phyloP scores from a whole-genome alignment of 352 stramenopile species.

The Globisporangium heterothallicum region DNA sequence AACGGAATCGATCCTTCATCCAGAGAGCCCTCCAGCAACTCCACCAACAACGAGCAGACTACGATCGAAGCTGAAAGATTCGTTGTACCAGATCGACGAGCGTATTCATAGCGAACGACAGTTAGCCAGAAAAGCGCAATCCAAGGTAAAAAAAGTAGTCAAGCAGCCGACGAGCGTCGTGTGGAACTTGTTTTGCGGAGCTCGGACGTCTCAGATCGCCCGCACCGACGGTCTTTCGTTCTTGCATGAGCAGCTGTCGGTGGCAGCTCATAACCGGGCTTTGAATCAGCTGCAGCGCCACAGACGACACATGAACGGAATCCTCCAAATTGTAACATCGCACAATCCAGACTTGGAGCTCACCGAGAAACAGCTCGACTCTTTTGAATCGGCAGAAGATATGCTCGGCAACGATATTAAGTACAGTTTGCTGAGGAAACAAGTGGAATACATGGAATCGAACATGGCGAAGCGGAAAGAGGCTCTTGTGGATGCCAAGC shows the following conservation, averaged over 20 bases:
- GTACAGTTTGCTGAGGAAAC: slow-evolving; percentile 54
- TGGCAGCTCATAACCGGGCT: slow-evolving; percentile 57
- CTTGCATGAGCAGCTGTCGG: slow-evolving; percentile 46
- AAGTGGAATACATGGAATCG: slow-evolving; percentile 46
- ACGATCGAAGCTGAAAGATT: slow-evolving; percentile 60
- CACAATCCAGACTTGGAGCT: slow-evolving; percentile 78
- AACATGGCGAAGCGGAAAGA: slow-evolving; percentile 39
- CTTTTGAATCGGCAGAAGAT: slow-evolving; percentile 58
- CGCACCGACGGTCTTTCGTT: slow-evolving; percentile 51
- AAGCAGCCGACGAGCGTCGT: slow-evolving; percentile 34
- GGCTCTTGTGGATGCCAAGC: slow-evolving; percentile 42
- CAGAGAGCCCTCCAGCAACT: slow-evolving; percentile 20
- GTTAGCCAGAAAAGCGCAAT: slow-evolving; percentile 28
- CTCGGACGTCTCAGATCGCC: slow-evolving; percentile 19
- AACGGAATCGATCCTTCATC: slow-evolving; percentile 19
- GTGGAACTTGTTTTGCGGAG: slow-evolving; percentile 65
- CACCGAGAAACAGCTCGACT: slow-evolving; percentile 77
- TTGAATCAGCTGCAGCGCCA: slow-evolving; percentile 82
- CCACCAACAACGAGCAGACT: slow-evolving; percentile 32
- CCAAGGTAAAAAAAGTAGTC: slow-evolving; percentile 19
- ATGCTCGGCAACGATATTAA: slow-evolving; percentile 79
- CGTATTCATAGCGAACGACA: slow-evolving; percentile 43
- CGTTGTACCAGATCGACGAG: slow-evolving; percentile 45
- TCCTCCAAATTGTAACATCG: slow-evolving; percentile 76
- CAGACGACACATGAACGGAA: slow-evolving; percentile 61